Evolutionary conservation across 441 rosid genomes (phyloP).

Genomic region (Kokia cookei): DNA sequence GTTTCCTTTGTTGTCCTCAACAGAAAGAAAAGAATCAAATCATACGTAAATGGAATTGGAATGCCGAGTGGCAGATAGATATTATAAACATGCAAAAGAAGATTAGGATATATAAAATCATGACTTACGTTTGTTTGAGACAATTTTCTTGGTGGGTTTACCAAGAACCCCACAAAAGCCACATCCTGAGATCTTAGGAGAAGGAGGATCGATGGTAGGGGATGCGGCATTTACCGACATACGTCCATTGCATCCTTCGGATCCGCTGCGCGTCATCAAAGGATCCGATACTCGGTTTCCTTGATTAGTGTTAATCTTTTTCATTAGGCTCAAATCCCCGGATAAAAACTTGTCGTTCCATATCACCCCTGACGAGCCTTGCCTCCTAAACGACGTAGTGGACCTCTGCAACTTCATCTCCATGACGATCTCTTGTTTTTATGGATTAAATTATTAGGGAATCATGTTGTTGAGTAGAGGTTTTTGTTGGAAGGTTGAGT

Average conservation of each 20-base stretch:
- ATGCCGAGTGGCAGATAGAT: background rate
- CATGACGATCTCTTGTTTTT: slow-evolving; percentile 1
- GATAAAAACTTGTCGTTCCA: slow-evolving; percentile 53
- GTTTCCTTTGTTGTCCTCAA: background rate
- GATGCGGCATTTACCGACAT: slow-evolving; percentile 13
- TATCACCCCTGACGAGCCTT: slow-evolving; percentile 55
- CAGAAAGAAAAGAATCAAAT: background rate
- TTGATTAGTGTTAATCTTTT: background rate
- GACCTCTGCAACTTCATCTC: slow-evolving; percentile 46
- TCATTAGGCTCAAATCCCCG: slow-evolving; percentile 27
- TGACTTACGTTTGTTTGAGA: slow-evolving; percentile 9
- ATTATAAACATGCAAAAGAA: background rate
- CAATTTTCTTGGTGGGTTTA: background rate
- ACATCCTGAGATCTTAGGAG: slow-evolving; percentile 48
- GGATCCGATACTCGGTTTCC: background rate
- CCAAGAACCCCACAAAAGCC: slow-evolving; percentile 38
- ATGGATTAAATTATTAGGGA: background rate
- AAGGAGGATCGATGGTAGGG: slow-evolving; percentile 37
- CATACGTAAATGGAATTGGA: background rate
- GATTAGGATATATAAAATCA: background rate
- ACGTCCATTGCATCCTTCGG: slow-evolving; percentile 21
- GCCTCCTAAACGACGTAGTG: slow-evolving; percentile 51
- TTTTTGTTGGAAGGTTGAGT: background rate
- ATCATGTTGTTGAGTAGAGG: background rate
- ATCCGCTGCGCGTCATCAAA: slow-evolving; percentile 21